phyloP scores from a whole-genome alignment of 257 asterid genomes.

The Salvia rosmarinus region DNA sequence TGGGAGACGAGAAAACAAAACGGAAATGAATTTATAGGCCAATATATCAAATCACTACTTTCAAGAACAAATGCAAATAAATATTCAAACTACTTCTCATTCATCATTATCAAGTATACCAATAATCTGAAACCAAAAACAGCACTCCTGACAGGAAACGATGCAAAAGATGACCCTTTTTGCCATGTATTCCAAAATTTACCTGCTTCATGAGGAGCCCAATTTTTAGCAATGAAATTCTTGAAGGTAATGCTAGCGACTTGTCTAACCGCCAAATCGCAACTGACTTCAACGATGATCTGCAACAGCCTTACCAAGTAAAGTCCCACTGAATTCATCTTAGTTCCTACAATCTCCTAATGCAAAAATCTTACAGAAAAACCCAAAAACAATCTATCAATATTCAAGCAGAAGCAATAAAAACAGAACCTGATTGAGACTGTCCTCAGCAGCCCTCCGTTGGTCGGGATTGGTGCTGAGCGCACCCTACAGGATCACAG shows the following conservation, averaged over 20 bases:
- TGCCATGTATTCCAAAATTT: neutral
- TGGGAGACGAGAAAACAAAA: too few species aligned
- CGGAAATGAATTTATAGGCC: too few species aligned
- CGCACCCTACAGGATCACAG: slow-evolving; percentile 70
- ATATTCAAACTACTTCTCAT: too few species aligned
- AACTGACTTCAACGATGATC: slow-evolving; percentile 75
- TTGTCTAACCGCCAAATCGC: slow-evolving; percentile 89
- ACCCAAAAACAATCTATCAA: neutral
- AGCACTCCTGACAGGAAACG: slow-evolving; percentile 2
- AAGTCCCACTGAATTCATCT: slow-evolving; percentile 15
- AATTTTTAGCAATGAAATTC: slow-evolving; percentile 81
- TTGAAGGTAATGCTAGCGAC: slow-evolving; percentile 95
- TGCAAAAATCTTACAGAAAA: too few species aligned
- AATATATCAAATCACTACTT: too few species aligned
- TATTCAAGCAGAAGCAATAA: neutral
- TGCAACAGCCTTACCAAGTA: slow-evolving; percentile 84
- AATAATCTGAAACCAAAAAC: slow-evolving; percentile 6
- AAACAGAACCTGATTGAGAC: slow-evolving; percentile 76
- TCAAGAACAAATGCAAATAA: too few species aligned
- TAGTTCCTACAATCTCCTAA: slow-evolving; percentile 5
- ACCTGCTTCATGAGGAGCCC: slow-evolving; percentile 94
- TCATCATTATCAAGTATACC: neutral
- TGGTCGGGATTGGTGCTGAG: slow-evolving; percentile 83
- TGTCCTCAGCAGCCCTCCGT: slow-evolving; percentile 83
- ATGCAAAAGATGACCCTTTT: neutral